Evolutionary conservation across 202 grass and related monocot genomes (phyloP), one percentile per base, ranked within the genome.

Genomic region (Alloteropsis angusta): DNA sequence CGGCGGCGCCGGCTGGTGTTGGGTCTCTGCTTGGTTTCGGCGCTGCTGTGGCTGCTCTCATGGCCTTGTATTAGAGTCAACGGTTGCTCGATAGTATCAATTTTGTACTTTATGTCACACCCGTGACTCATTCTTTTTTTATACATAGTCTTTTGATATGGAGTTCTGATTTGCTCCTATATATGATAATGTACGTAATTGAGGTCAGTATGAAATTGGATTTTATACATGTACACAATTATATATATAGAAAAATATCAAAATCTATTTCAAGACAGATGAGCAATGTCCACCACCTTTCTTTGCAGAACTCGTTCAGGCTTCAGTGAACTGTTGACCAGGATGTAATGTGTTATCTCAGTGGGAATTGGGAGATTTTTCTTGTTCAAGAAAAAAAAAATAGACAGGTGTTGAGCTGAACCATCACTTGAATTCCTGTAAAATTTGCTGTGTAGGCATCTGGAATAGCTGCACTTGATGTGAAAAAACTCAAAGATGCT

Each of bases 401-500:
- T 50, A 52, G 14, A 18, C 49, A 47, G 10, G 1, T 80, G 28
- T 42, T 84, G 6, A 18, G 49, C 43, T 36, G 69, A 80, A 48
- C 1, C 26, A 34, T 11, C 47, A 46, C 28, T 16, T 38, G 39
- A n/a, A 71, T 44, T 84, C 11, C 75, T 58, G 19, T 53, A n/a
- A 68, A 83, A 5, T 79, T 54, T 84, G 6, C 79, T 83, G 16
- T 67, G 4, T 55, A 97, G 94, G 85, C 88, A 39, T 97, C 94
- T 84, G 94, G 91, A 84, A 97, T 97, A 74, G 94, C 94, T 67
- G 88, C 91, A 57, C 5, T 90, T 57, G 94, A 97, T 71, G 91
- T 97, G 50, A 97, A 93, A 88, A 97, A 90, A 68, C 88, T 97
- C 42, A 97, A 93, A 68, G 94, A 97, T 82, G 84, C 91, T 70